Evolutionary conservation across 2,329 filamentous ascomycete species (phyloP).

Genomic region (Colletotrichum tabaci): DNA sequence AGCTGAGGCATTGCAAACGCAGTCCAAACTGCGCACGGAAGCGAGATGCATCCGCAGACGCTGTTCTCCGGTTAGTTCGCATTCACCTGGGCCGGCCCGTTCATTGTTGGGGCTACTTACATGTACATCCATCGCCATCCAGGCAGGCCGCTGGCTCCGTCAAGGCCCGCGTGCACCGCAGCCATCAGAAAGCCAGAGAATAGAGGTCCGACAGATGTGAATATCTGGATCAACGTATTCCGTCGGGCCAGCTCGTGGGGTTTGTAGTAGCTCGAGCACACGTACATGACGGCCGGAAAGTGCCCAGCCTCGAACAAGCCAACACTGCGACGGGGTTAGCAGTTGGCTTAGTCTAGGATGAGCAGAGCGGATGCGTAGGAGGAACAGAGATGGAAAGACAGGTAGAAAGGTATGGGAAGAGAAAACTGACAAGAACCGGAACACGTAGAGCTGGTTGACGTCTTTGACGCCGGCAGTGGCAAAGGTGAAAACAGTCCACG

Average conservation of each 20-base stretch:
- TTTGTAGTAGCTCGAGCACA: slow-evolving; percentile 51
- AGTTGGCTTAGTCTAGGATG: no score
- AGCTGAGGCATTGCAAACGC: slow-evolving; percentile 48
- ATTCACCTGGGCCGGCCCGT: no score
- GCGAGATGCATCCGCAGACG: slow-evolving; percentile 47
- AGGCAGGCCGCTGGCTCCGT: slow-evolving; percentile 44
- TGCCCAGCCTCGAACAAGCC: slow-evolving; percentile 50
- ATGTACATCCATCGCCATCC: slow-evolving; percentile 50
- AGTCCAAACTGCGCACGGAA: slow-evolving; percentile 47
- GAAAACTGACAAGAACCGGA: slow-evolving; percentile 46
- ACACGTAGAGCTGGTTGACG: slow-evolving; percentile 47
- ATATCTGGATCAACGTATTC: slow-evolving; percentile 49
- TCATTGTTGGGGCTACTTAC: no score
- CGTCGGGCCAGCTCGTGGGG: slow-evolving; percentile 50
- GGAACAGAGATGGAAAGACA: not conserved
- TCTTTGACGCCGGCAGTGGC: slow-evolving; percentile 46
- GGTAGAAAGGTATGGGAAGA: not conserved
- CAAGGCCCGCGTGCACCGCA: slow-evolving; percentile 44
- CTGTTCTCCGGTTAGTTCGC: no score
- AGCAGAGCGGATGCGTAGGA: no score
- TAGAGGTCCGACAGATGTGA: slow-evolving; percentile 46
- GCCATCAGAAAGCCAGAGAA: slow-evolving; percentile 50
- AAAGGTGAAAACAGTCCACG: slow-evolving; percentile 48
- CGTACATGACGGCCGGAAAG: slow-evolving; percentile 50
- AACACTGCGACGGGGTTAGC: slow-evolving; percentile 39